Conservation (phyloP, 2,329 filamentous ascomycete species). For the Trichoderma afroharzianum region DNA sequence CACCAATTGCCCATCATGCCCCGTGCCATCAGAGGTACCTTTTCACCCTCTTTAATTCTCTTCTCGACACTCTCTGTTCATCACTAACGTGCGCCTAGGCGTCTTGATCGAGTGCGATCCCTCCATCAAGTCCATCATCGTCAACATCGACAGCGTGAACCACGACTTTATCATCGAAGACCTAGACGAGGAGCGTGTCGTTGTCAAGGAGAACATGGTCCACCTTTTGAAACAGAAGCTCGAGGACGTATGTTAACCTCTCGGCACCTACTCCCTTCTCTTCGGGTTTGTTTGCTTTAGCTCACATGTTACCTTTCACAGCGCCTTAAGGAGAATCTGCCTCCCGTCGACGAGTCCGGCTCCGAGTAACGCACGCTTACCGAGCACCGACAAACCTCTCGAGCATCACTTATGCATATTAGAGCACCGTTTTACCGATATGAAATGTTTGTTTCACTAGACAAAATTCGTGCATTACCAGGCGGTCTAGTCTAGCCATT, state of each 20-base stretch:
- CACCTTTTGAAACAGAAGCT: constrained; percentile 63
- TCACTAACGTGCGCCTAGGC: constrained; percentile 40
- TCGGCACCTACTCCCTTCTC: background rate
- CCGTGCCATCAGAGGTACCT: constrained; percentile 52
- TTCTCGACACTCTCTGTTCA: background rate
- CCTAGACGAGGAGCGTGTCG: constrained; percentile 70
- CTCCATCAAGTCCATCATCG: constrained; percentile 82
- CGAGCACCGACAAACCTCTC: background rate
- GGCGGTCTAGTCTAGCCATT: background rate
- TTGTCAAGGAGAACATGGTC: constrained; percentile 73
- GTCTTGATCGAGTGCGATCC: constrained; percentile 78
- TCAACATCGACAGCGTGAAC: constrained; percentile 67
- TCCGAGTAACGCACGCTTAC: constrained; percentile 37
- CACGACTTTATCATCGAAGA: constrained; percentile 78
- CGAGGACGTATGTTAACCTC: constrained; percentile 55
- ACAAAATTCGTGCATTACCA: background rate
- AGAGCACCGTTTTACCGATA: background rate
- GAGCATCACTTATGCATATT: too few species aligned
- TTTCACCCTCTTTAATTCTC: background rate
- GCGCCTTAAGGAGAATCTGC: constrained; percentile 51
- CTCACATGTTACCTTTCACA: constrained; percentile 23
- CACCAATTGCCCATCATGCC: constrained; percentile 42
- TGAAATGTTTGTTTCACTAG: background rate
- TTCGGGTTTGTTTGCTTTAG: background rate
- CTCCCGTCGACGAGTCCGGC: constrained; percentile 49